These are phyloP conservation scores for Wilcoxina mikolae DNA, from an alignment of 495 filamentous ascomycete species.

Conservation along the genomic window DNA sequence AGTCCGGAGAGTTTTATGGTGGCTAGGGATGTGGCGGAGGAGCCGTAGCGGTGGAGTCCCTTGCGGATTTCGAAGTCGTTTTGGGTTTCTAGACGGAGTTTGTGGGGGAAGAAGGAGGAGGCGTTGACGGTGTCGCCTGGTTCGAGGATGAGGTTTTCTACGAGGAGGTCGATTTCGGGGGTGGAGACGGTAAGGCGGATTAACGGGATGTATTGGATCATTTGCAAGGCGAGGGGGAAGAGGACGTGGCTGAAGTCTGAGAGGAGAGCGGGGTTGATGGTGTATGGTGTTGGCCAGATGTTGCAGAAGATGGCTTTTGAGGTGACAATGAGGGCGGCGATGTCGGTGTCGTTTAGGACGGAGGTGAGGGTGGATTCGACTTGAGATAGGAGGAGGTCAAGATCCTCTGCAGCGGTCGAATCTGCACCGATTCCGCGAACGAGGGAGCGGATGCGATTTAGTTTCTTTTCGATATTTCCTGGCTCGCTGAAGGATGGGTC, in stretches of 20 bases:
- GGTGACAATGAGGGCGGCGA: constrained; percentile 51
- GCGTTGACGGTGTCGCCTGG: constrained; percentile 72
- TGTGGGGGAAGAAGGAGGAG: constrained; percentile 78
- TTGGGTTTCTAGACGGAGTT: constrained; percentile 62
- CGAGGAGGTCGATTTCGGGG: constrained; percentile 65
- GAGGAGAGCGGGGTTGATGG: constrained; percentile 54
- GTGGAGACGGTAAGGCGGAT: constrained; percentile 71
- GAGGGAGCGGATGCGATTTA: constrained; percentile 33
- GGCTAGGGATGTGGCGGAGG: constrained; percentile 51
- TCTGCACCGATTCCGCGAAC: constrained; percentile 38
- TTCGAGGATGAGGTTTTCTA: constrained; percentile 84
- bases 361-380: constrained; percentile 49
- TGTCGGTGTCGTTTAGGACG: constrained; percentile 51
- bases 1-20: constrained; percentile 66
- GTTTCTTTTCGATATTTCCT: constrained; percentile 44
- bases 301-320: constrained; percentile 49
- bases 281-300: constrained; percentile 41
- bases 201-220: constrained; percentile 74
- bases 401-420: constrained; percentile 42
- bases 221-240: constrained; percentile 58
- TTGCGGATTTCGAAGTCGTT: constrained; percentile 79
- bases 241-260: constrained; percentile 62
- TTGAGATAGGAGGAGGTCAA: constrained; percentile 59
- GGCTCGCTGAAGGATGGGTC: constrained; percentile 72
- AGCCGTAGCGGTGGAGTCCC: constrained; percentile 47